A percentile compares a stretch with the other conserved stretches of the same genome.
Conservation (phyloP, 2,329 filamentous ascomycete genomes). For the Diaporthe nobilis region DNA sequence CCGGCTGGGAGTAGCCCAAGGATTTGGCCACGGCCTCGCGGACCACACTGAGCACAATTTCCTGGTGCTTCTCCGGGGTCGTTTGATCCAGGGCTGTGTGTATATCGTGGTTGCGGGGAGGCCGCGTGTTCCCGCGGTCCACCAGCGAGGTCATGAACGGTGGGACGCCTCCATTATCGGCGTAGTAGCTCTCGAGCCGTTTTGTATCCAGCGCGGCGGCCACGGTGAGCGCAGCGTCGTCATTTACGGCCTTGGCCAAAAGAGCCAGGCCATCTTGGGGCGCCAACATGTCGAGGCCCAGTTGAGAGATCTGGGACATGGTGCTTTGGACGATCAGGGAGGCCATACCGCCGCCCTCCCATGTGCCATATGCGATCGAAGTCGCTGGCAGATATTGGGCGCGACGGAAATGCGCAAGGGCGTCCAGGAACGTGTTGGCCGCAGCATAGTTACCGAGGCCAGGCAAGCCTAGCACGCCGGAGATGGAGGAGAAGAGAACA, state of each 20-base stretch:
- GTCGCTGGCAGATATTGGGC: background rate
- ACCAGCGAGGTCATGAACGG: too few species aligned
- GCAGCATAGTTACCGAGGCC: background rate
- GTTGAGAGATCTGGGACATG: background rate
- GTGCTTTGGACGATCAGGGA: background rate
- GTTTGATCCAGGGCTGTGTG: background rate
- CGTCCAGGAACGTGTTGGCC: background rate
- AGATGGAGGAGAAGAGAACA: background rate
- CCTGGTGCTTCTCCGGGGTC: background rate
- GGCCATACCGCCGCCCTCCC: background rate
- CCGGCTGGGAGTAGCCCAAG: background rate
- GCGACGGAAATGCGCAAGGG: background rate
- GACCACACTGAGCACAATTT: background rate
- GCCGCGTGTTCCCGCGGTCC: too few species aligned
- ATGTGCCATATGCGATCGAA: background rate
- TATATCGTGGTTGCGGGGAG: background rate
- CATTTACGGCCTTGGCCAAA: background rate
- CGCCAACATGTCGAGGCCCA: background rate
- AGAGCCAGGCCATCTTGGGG: background rate
- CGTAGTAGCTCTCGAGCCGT: too few species aligned
- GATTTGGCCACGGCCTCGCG: background rate
- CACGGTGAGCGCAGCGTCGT: too few species aligned
- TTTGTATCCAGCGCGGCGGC: too few species aligned
- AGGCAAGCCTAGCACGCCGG: background rate
- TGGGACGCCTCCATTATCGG: too few species aligned